Conservation (phyloP, 345 rosid species). For the Geranium rotundifolium region DNA sequence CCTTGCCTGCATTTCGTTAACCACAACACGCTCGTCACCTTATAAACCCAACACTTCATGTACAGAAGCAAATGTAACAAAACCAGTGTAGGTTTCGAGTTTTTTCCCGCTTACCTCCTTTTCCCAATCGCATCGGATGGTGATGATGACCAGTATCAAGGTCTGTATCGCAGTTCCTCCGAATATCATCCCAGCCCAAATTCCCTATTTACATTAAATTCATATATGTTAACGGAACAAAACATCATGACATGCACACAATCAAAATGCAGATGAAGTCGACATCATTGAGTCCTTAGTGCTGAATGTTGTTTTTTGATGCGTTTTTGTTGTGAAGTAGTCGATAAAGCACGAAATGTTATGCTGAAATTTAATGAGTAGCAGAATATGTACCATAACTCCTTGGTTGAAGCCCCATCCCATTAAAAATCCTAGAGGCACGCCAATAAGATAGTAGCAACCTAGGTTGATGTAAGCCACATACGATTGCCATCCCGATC, state of each 20-base stretch:
- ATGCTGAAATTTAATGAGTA: neutral
- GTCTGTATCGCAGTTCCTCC: conserved; percentile 77
- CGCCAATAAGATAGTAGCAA: conserved; percentile 64
- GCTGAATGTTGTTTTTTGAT: no score
- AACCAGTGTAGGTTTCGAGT: neutral
- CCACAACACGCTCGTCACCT: no score
- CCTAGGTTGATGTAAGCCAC: conserved; percentile 89
- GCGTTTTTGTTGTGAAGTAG: no score
- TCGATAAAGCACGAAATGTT: no score
- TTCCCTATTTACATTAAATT: no score
- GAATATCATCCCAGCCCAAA: conserved; percentile 91
- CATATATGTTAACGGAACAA: no score
- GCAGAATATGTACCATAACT: conserved; percentile 42
- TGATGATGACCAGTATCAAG: conserved; percentile 34
- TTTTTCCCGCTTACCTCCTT: conserved; percentile 42
- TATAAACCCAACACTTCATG: neutral
- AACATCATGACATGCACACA: no score
- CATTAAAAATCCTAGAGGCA: conserved; percentile 72
- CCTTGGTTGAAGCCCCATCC: conserved; percentile 79
- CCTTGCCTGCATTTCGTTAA: conserved; percentile 1
- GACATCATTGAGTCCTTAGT: no score
- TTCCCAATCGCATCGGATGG: conserved; percentile 63
- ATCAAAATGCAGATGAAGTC: no score
- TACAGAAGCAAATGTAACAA: neutral
- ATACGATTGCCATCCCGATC: conserved; percentile 91